phyloP scores from a whole-genome alignment of 2,329 filamentous ascomycete genomes.

The Paracamarosporium sp. region DNA sequence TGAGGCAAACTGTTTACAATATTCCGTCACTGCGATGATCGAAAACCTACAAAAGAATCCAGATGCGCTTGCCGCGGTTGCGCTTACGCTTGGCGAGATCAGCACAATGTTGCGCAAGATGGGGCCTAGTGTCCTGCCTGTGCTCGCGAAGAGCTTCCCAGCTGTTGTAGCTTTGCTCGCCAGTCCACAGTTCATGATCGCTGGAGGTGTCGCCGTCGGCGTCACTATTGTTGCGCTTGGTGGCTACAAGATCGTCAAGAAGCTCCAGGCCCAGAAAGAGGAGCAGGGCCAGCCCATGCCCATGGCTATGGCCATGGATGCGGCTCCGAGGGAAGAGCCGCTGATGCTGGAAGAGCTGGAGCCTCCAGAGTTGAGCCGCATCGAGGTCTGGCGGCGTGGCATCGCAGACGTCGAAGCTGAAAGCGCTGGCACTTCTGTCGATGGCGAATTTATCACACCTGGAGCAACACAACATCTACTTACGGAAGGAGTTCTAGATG shows the following conservation, averaged over 20 bases:
- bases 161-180: slow-evolving; percentile 85
- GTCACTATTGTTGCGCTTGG: slow-evolving; percentile 96
- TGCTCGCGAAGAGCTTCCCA: slow-evolving; percentile 82
- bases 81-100: slow-evolving; percentile 89
- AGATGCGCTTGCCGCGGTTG: slow-evolving; percentile 91
- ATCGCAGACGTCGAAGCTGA: slow-evolving; percentile 64
- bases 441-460: slow-evolving; percentile 71
- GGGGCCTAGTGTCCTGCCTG: slow-evolving; percentile 77
- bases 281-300: slow-evolving; percentile 28
- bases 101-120: slow-evolving; percentile 82
- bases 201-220: slow-evolving; percentile 84
- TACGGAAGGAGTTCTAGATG: slow-evolving; percentile 54
- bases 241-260: slow-evolving; percentile 96
- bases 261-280: slow-evolving; percentile 63
- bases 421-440: slow-evolving; percentile 66
- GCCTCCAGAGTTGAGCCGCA: slow-evolving; percentile 62
- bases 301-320: neutral
- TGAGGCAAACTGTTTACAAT: slow-evolving; percentile 87
- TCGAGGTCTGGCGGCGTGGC: slow-evolving; percentile 69
- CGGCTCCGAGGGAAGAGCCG: slow-evolving; percentile 6
- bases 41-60: slow-evolving; percentile 80
- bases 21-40: slow-evolving; percentile 84
- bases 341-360: slow-evolving; percentile 62
- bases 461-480: slow-evolving; percentile 56
- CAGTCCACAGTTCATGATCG: slow-evolving; percentile 93